Conservation (phyloP, 768 basidiomycete species). For the Termitomyces sp. region DNA sequence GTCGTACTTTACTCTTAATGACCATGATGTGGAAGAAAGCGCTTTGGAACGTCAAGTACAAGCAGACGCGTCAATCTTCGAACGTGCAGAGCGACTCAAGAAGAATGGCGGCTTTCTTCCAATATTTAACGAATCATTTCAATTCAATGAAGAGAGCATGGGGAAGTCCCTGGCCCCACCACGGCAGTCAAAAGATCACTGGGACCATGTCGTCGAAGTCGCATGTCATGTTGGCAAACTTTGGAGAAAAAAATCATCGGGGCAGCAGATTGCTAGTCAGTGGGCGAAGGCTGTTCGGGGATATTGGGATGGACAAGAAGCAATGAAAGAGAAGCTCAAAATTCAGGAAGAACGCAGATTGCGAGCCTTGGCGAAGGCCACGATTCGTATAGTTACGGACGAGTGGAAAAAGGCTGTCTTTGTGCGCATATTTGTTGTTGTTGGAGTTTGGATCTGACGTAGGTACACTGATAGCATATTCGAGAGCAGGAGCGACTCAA, state of each 20-base stretch:
- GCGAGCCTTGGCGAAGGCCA: conserved; percentile 66
- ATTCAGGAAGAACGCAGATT: conserved; percentile 66
- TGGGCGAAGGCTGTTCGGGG: conserved; percentile 65
- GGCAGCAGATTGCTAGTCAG: conserved; percentile 44
- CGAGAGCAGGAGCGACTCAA: conserved; percentile 65
- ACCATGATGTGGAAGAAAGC: conserved; percentile 43
- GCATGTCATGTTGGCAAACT: conserved; percentile 29
- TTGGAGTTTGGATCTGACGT: not conserved
- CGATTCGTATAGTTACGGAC: conserved; percentile 63
- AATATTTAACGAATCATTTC: conserved; percentile 33
- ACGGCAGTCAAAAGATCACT: conserved; percentile 44
- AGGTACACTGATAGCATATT: conserved; percentile 52
- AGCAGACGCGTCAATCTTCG: conserved; percentile 33
- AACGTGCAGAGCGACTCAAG: conserved; percentile 32
- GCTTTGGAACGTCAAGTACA: conserved; percentile 21
- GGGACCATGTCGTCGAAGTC: conserved; percentile 59
- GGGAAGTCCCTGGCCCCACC: conserved; percentile 27
- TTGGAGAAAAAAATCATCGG: conserved; percentile 30
- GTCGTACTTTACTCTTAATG: conserved; percentile 60
- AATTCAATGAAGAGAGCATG: conserved; percentile 24
- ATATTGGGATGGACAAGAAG: conserved; percentile 73
- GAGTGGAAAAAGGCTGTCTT: conserved; percentile 91
- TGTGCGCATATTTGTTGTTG: conserved; percentile 43
- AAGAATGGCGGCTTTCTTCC: conserved; percentile 39
- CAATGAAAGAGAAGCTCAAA: conserved; percentile 58